Evolutionary conservation across 805 yeast species (phyloP), one percentile per base, ranked within the genome.

Genomic region (Ogataea glucozyma): DNA sequence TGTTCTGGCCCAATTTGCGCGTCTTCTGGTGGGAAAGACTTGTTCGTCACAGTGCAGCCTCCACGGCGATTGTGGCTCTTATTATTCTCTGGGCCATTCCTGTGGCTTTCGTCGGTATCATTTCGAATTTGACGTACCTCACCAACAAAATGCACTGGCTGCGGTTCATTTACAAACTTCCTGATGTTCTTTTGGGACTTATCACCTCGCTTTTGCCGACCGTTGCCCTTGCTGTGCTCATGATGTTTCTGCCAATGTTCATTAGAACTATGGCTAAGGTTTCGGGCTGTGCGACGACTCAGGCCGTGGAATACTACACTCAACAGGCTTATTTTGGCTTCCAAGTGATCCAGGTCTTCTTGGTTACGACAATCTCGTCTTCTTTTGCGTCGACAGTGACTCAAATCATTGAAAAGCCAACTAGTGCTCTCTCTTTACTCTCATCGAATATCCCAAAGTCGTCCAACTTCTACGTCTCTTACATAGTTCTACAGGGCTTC

Each of bases 11-110:
- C 39, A 85, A 85, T 61, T 69, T 85, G 78, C 73, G 93, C 59
- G 61, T 85, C 64, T 79, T 79, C 54, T 85, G 93, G 90, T 83
- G 88, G 85, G 95, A 85, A 63, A 67, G 81, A 54, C 60, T 83
- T 14, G 66, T 70, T 10, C 73, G 91, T 67, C 61, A 66, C 24
- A 61, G 72, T 20, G 71, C 72, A 41, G 79, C 90, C 0, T 43
- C 66, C 26, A 69, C 77, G 12, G 79, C 78, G 2, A 75, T 84
- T 41, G 54, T 66, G 17, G 85, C 81, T 1, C 54, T 83, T 32
- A 70, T 83, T 40, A 57, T 80, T 22, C 67, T 81, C 52, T 85
- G 95, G 95, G 75, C 90, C 43, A 65, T 84, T 50, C 91, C 91
- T 11, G 88, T 83, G 30, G 83, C 90, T 3, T 80, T 85, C 60